phyloP scores from a whole-genome alignment of 129 eudicot genomes.

The Silybum marianum region DNA sequence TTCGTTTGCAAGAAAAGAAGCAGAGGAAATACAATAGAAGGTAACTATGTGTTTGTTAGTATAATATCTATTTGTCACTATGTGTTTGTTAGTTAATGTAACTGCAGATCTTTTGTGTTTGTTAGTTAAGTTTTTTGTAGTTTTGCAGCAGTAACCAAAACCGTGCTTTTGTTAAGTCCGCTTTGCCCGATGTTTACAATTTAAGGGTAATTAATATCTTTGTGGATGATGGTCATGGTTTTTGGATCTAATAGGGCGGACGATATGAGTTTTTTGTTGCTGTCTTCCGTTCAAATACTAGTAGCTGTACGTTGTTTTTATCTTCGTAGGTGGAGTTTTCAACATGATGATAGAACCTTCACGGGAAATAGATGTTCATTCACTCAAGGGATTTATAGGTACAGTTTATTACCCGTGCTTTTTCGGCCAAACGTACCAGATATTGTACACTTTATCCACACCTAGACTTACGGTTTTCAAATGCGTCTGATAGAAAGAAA shows the following conservation, averaged over 20 bases:
- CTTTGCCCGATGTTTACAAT: conserved; percentile 47
- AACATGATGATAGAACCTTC: background rate
- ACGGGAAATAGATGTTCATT: background rate
- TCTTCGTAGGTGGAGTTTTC: conserved; percentile 23
- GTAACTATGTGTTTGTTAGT: conserved; percentile 12
- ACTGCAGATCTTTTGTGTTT: conserved; percentile 21
- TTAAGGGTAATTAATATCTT: conserved; percentile 1
- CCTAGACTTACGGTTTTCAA: no score
- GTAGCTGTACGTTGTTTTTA: conserved; percentile 37
- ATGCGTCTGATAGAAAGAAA: no score
- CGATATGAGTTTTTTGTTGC: background rate
- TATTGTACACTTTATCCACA: no score
- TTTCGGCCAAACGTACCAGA: no score
- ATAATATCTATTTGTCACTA: conserved; percentile 31
- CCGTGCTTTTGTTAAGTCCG: conserved; percentile 2
- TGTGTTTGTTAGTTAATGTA: conserved; percentile 49
- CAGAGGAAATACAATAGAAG: conserved; percentile 24
- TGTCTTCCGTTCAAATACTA: background rate
- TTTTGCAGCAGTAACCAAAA: background rate
- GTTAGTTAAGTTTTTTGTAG: conserved; percentile 26
- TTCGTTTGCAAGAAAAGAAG: conserved; percentile 17
- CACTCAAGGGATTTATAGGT: background rate
- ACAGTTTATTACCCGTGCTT: background rate
- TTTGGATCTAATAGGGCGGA: background rate
- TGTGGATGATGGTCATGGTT: conserved; percentile 1